Evolutionary conservation across 306 rosid species (phyloP), one percentile per base, ranked within the genome.

Genomic region (Quercus glauca): DNA sequence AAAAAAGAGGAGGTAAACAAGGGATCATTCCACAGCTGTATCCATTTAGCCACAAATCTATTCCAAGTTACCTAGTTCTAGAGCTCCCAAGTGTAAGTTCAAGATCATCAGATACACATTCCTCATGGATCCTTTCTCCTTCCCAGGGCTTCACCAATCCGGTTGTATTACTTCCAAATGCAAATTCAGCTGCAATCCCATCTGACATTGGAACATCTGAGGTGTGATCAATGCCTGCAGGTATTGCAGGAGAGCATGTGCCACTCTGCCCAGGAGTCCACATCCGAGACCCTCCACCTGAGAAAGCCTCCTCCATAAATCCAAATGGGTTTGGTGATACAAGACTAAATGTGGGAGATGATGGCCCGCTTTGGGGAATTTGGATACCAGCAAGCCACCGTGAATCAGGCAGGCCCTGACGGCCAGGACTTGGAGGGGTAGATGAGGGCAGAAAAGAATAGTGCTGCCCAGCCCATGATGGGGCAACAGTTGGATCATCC

Each of bases 221-320:
- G 6, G 61, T 81, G 61, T 73, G 76, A 73, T 88, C 89, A 8
- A 79, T 20, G 11, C 87, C 82, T 53, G 88, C 87, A 67, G 87
- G 77, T 13, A 84, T 71, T 2, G 82, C 85, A 12, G 92, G 92
- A 5, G 92, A 89, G 79, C 92, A 89, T 1, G 92, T 86, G 43
- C 92, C 92, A 64, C 92, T 89, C 70, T 86, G 92, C 35, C 90
- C 83, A 0, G 92, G 92, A 58, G 92, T 89, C 92, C 92, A 89
- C 85, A 84, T 86, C 55, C 85, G 77, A 25, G 88, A 86, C 29
- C 87, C 92, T 28, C 75, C 84, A 21, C 83, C 87, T 0, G 86
- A 86, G 14, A 82, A 61, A 8, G 88, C 85, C 84, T 88, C 86
- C 79, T 78, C 87, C 79, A 61, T 81, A 23, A 84, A 79, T 15